Evolutionary conservation across 441 rosid genomes (phyloP).

Genomic region (Populus hybrid): DNA sequence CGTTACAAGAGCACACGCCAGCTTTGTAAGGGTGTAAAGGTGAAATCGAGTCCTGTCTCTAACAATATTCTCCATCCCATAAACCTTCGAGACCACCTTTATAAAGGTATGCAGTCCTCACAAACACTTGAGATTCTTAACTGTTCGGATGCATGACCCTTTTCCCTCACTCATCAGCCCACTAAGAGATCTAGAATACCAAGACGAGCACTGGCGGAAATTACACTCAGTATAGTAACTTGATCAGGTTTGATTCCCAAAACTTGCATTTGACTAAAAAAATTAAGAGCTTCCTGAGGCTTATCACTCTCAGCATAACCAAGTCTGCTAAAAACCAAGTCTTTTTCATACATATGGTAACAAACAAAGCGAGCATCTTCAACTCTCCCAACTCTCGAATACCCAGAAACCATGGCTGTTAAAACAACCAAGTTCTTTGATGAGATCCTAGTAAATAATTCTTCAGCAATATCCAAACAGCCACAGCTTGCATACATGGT

Average conservation of each 20-base stretch:
- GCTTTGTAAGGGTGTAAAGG: slow-evolving; percentile 30
- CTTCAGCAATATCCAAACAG: slow-evolving; percentile 37
- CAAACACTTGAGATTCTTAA: slow-evolving; percentile 55
- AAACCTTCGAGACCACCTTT: slow-evolving; percentile 47
- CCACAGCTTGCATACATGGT: slow-evolving; percentile 67
- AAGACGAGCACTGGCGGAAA: slow-evolving; percentile 59
- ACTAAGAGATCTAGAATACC: slow-evolving; percentile 45
- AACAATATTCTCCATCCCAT: slow-evolving; percentile 45
- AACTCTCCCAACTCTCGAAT: slow-evolving; percentile 34
- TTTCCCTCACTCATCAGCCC: slow-evolving; percentile 37
- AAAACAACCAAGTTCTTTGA: slow-evolving; percentile 54
- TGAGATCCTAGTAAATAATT: slow-evolving; percentile 45
- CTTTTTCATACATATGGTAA: slow-evolving; percentile 31
- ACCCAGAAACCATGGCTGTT: slow-evolving; percentile 58
- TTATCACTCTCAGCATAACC: slow-evolving; percentile 45
- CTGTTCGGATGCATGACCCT: slow-evolving; percentile 34
- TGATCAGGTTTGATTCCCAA: slow-evolving; percentile 60
- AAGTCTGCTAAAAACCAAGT: slow-evolving; percentile 44
- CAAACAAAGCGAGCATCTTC: slow-evolving; percentile 53
- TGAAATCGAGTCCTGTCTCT: slow-evolving; percentile 59
- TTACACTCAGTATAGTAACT: slow-evolving; percentile 50
- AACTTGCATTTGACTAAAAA: slow-evolving; percentile 40
- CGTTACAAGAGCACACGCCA: slow-evolving; percentile 47
- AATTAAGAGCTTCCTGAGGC: slow-evolving; percentile 37
- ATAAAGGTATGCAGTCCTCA: slow-evolving; percentile 59